These are phyloP conservation scores for Phyllostachys edulis DNA, from an alignment of 176 grass and related monocot species.

Conservation along the genomic window DNA sequence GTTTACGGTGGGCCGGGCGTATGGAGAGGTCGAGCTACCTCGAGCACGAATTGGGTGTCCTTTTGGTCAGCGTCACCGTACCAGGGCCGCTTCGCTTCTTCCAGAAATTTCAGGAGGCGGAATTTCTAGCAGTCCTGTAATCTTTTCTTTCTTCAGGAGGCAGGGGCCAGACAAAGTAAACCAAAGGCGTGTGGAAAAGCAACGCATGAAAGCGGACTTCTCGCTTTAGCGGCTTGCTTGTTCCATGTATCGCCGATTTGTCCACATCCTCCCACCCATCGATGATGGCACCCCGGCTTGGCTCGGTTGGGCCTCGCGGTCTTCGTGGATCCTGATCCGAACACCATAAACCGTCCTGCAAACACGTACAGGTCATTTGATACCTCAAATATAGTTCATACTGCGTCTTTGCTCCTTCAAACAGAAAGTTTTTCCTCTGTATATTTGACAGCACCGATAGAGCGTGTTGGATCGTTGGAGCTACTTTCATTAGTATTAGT, in stretches of 20 bases:
- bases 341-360: neutral
- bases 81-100: neutral
- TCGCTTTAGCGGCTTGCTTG: neutral
- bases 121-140: neutral
- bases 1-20: neutral
- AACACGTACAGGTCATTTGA: neutral
- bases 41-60: neutral
- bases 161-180: neutral
- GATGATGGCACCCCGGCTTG: neutral
- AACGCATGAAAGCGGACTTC: neutral
- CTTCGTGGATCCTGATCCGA: neutral
- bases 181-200: conserved; percentile 43
- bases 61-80: conserved; percentile 35
- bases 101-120: conserved; percentile 14
- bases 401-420: too few species aligned
- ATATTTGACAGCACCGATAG: too few species aligned
- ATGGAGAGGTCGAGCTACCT: neutral
- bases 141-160: neutral
- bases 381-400: neutral
- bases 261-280: conserved; percentile 6
- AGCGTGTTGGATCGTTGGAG: too few species aligned
- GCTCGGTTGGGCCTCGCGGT: too few species aligned
- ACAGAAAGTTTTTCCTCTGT: too few species aligned
- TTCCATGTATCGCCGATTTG: neutral
- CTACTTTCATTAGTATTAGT: too few species aligned